A percentile compares a stretch with the other conserved stretches of the same genome.
phyloP scores from a whole-genome alignment of 768 basidiomycete genomes.

The Lentinula edodes region DNA sequence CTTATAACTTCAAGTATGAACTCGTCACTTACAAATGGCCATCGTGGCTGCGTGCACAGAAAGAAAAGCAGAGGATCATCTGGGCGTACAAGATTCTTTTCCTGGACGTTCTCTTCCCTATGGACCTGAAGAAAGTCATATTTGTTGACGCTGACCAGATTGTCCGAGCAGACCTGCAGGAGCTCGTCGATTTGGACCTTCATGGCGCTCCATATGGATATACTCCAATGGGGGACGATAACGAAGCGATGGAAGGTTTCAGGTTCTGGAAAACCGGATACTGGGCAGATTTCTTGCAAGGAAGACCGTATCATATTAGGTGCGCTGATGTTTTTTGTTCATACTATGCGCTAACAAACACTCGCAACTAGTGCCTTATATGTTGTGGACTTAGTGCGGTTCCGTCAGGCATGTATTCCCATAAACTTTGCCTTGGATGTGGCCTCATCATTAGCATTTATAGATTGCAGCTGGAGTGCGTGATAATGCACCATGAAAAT shows the following conservation, averaged over 20 bases:
- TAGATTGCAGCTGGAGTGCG: conserved; percentile 49
- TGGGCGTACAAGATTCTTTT: conserved; percentile 99
- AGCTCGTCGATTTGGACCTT: conserved; percentile 89
- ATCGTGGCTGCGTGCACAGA: conserved; percentile 93
- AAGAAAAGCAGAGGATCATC: conserved; percentile 96
- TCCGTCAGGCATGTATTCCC: conserved; percentile 70
- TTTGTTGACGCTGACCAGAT: conserved; percentile 99
- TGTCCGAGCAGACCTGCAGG: conserved; percentile 91
- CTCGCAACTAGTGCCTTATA: conserved; percentile 71
- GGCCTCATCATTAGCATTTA: background rate
- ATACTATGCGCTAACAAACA: conserved; percentile 5
- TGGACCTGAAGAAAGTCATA: conserved; percentile 98
- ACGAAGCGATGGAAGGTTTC: conserved; percentile 94
- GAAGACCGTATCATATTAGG: conserved; percentile 94
- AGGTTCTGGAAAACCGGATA: conserved; percentile 98
- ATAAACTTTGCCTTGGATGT: background rate
- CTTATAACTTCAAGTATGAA: conserved; percentile 94
- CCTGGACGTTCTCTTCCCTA: conserved; percentile 97
- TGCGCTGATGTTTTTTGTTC: conserved; percentile 18
- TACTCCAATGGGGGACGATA: conserved; percentile 96
- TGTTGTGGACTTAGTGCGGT: conserved; percentile 91
- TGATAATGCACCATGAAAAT: conserved; percentile 7
- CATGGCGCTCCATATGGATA: conserved; percentile 94
- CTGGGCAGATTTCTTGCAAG: conserved; percentile 84
- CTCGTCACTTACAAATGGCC: conserved; percentile 99